phyloP scores from a whole-genome alignment of 371 early-diverging fungal species.

The Mortierella sp. region DNA sequence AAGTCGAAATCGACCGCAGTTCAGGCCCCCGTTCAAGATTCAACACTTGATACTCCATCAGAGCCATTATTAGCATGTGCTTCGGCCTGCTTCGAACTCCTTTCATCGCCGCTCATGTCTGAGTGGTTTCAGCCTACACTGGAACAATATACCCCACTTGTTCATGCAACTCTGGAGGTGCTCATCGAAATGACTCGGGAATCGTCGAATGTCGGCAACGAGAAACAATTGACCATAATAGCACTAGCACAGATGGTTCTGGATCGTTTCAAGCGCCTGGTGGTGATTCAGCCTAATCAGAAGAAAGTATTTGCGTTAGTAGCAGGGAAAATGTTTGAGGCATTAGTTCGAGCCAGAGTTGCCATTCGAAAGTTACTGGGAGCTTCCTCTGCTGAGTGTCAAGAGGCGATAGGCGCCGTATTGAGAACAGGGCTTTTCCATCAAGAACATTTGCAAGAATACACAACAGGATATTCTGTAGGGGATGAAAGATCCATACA shows the following conservation, averaged over 20 bases:
- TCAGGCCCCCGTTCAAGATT: background rate
- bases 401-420: constrained; percentile 35
- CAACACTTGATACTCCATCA: constrained; percentile 7
- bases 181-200: constrained; percentile 24
- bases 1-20: constrained; percentile 10
- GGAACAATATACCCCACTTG: constrained; percentile 56
- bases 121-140: constrained; percentile 56
- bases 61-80: constrained; percentile 21
- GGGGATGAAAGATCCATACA: constrained; percentile 45
- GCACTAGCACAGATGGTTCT: constrained; percentile 25
- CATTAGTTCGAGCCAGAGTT: constrained; percentile 31
- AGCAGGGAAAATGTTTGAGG: constrained; percentile 48
- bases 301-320: constrained; percentile 49
- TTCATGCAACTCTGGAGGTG: constrained; percentile 38
- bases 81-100: constrained; percentile 26
- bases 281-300: constrained; percentile 51
- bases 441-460: constrained; percentile 53
- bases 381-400: constrained; percentile 13
- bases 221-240: constrained; percentile 18
- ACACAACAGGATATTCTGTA: constrained; percentile 37
- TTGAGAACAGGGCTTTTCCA: constrained; percentile 45
- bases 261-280: constrained; percentile 37
- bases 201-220: background rate
- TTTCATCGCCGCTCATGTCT: constrained; percentile 29
- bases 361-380: constrained; percentile 13